Base-by-base conservation (phyloP, 306 rosid species). In the Prunus davidiana region DNA sequence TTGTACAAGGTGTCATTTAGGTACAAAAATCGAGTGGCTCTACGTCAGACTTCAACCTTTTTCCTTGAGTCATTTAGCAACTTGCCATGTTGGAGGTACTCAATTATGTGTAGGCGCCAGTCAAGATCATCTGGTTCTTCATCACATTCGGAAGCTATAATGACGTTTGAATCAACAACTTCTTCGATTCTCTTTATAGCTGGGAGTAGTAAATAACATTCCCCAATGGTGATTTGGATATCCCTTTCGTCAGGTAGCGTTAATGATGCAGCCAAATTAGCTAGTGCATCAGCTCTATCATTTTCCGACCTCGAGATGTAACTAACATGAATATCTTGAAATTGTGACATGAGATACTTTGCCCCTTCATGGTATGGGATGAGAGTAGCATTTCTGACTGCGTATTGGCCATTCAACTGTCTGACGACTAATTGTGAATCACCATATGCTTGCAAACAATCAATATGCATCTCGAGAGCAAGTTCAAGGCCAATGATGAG, bases 131-230 rank as follows among this genome's bases (percentile, higher is more conserved):
- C 15, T 1, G 4, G n/a, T 1, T 3, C 3, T 3, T 50, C 55
- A 5, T 12, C 5, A 2, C 18, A 12, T 12, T 11, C 16, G 3
- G 0, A 14, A 0, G 12, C 7, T 0, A 1, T 14, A 12, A 50
- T 50, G 4, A 14, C 5, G 3, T 2, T 50, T 3, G 19, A 14
- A 0, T 50, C 12, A 3, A 13, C 2, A 1, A 3, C 18, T 5
- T 50, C 18, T 50, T 14, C 55, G 0, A 50, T 2, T 14, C 55
- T 12, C 15, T 50, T 19, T 4, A 50, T 12, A 12, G 15, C 4
- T 50, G 55, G 1, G 2, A 0, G 5, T 49, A 49, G 52, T 14
- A 49, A 13, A 3, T 14, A 0, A 13, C 0, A 5, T 49, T 49
- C n/a, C 18, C 5, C 5, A 5, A 4, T 0, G 0, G n/a, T 50